These are phyloP conservation scores for Scheffersomyces cryptocercus DNA, from an alignment of 1,139 yeast genomes.

Conservation along the genomic window DNA sequence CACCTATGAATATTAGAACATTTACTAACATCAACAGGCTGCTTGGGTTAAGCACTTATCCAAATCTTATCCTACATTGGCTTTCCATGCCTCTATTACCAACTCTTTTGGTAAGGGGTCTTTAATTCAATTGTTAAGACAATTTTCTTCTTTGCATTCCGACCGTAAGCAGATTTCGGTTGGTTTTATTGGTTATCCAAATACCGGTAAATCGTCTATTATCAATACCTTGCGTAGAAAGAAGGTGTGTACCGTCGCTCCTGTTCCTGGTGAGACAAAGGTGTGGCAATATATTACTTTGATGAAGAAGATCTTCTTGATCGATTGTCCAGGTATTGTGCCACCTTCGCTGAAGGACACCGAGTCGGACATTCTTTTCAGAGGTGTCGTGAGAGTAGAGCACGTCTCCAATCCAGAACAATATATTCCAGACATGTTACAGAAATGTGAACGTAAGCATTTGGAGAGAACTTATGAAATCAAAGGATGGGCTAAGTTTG, in stretches of 20 bases:
- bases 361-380: conserved; percentile 89
- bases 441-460: conserved; percentile 86
- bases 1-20: conserved; percentile 1
- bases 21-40: conserved; percentile 72
- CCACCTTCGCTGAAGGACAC: conserved; percentile 91
- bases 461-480: conserved; percentile 94
- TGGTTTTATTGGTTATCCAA: conserved; percentile 97
- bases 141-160: conserved; percentile 84
- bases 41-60: conserved; percentile 98
- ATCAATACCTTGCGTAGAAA: conserved; percentile 91
- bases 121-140: conserved; percentile 87
- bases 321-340: conserved; percentile 98
- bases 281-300: conserved; percentile 98
- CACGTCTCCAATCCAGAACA: conserved; percentile 95
- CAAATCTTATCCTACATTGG: conserved; percentile 89
- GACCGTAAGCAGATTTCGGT: conserved; percentile 96
- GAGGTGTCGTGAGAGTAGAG: conserved; percentile 98
- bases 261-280: conserved; percentile 98
- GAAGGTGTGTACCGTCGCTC: conserved; percentile 96
- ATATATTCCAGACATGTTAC: conserved; percentile 84
- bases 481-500: conserved; percentile 76
- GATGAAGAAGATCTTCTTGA: conserved; percentile 91
- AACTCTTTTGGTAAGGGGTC: conserved; percentile 98
- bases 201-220: conserved; percentile 94
- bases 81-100: conserved; percentile 97